A percentile compares a stretch with the other conserved stretches of the same genome.
These are phyloP conservation scores for Metschnikowia hibisci DNA, from an alignment of 805 yeast genomes.

Conservation along the genomic window DNA sequence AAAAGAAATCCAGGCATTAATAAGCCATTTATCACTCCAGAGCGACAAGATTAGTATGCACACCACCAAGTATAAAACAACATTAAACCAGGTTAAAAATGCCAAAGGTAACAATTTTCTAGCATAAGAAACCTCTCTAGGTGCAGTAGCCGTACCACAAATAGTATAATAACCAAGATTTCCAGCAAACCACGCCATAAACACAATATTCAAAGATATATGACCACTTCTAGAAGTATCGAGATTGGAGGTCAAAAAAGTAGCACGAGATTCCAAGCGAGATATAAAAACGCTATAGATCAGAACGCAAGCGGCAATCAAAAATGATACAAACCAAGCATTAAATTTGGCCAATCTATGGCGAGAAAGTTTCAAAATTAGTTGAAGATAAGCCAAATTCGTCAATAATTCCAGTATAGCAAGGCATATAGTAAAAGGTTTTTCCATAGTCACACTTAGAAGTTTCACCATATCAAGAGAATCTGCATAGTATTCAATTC, in stretches of 20 bases:
- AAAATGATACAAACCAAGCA: slow-evolving; percentile 19
- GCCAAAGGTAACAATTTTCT: slow-evolving; percentile 48
- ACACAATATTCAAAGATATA: slow-evolving; percentile 24
- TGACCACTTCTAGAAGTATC: slow-evolving; percentile 3
- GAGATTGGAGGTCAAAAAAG: slow-evolving; percentile 6
- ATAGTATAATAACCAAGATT: slow-evolving; percentile 38
- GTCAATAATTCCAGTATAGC: slow-evolving; percentile 42
- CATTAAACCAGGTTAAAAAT: slow-evolving; percentile 36
- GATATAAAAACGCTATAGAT: slow-evolving; percentile 7
- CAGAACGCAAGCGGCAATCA: slow-evolving; percentile 18
- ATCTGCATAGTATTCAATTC: slow-evolving; percentile 48
- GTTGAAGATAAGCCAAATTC: slow-evolving; percentile 54
- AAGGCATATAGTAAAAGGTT: slow-evolving; percentile 36
- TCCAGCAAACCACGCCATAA: slow-evolving; percentile 27
- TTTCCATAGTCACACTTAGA: slow-evolving; percentile 33
- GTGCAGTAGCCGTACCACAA: slow-evolving; percentile 26
- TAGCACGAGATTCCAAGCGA: slow-evolving; percentile 14
- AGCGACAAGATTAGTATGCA: slow-evolving; percentile 24
- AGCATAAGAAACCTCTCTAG: slow-evolving; percentile 43
- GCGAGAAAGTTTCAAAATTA: slow-evolving; percentile 28
- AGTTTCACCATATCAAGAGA: slow-evolving; percentile 50
- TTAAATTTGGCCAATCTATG: slow-evolving; percentile 23
- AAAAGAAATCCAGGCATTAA: slow-evolving; percentile 48
- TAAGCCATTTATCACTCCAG: slow-evolving; percentile 32
- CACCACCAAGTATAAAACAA: slow-evolving; percentile 36